phyloP scores from a whole-genome alignment of 2,329 filamentous ascomycete species.

The Endocalyx cinctus region DNA sequence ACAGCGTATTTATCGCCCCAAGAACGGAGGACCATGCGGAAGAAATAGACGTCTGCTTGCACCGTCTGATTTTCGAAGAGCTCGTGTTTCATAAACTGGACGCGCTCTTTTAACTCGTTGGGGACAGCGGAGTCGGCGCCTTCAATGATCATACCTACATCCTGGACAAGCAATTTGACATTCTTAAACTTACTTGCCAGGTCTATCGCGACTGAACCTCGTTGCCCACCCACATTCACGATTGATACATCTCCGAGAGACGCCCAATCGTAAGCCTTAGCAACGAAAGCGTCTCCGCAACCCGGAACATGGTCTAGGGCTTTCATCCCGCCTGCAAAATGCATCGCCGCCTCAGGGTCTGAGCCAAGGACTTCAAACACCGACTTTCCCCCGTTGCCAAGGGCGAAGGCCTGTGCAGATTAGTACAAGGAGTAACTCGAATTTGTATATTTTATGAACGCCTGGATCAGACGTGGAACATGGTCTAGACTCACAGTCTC shows the following conservation, averaged over 20 bases:
- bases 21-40: slow-evolving; percentile 16
- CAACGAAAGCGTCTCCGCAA: slow-evolving; percentile 5
- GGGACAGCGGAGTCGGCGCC: slow-evolving; percentile 14
- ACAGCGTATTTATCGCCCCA: slow-evolving; percentile 19
- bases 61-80: slow-evolving; percentile 17
- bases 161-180: slow-evolving; percentile 19
- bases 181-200: slow-evolving; percentile 14
- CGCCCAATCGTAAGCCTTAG: slow-evolving; percentile 20
- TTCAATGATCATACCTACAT: slow-evolving; percentile 12
- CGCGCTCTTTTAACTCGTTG: slow-evolving; percentile 14
- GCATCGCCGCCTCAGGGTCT: slow-evolving; percentile 8
- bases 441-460: not conserved
- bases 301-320: slow-evolving; percentile 13
- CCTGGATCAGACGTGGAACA: slow-evolving; percentile 7
- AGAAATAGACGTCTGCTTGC: slow-evolving; percentile 18
- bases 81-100: slow-evolving; percentile 17
- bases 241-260: slow-evolving; percentile 15
- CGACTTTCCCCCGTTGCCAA: slow-evolving; percentile 11
- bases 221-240: slow-evolving; percentile 15
- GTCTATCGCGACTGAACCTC: slow-evolving; percentile 15
- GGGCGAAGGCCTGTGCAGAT: slow-evolving; percentile 15
- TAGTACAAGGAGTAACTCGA: slow-evolving; percentile 7
- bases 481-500: slow-evolving; percentile 14
- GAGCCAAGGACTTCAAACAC: slow-evolving; percentile 8
- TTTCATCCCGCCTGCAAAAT: slow-evolving; percentile 10